Base-by-base conservation (phyloP, 305 asterid genomes). In the Fraxinus angustifolia region DNA sequence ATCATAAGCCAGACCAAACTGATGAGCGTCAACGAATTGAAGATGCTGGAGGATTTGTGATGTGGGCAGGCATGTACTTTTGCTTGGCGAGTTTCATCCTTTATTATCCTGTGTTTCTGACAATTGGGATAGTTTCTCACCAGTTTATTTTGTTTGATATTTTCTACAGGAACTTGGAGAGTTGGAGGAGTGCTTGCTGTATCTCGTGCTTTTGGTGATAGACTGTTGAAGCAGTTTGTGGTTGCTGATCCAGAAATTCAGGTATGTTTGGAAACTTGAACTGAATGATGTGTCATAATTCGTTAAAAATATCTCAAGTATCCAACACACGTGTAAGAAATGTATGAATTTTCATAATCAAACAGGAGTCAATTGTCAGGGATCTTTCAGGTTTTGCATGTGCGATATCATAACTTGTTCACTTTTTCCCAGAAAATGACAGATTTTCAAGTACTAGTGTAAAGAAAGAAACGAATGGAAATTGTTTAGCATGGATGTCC, bases 171-270 rank as follows among this genome's bases (percentile, higher is more conserved):
- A 81, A 94, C 98, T 80, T 94, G 98, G 98, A 91, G 98, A 83
- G 98, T 94, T 30, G 98, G 97, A 84, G 98, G 98, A 34, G 98
- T 94, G 67, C 95, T 94, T 80, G 98, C 98, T 72, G 97, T 94
- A 65, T 93, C 98, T 77, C 97, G 98, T 83, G 98, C 98, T 76
- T 94, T 94, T 85, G 98, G 98, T 73, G 97, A 94, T 79, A 84
- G 93, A 75, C 90, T 90, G 81, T 85, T 94, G 89, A 94, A 94
- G 88, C 98, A 90, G 86, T 94, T 83, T 58, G 98, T 94, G 68
- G 98, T 94, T 28, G 98, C 98, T 82, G 98, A 93, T 90, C 98
- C 98, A 1, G 98, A 94, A 84, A 92, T 94, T 75, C 94, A 90
- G 96, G 98, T 91, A 78, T 82, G 77, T 19, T 80, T 67, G 71